A percentile compares a stretch with the other conserved stretches of the same genome.
These are phyloP conservation scores for Phalaenopsis hybrid DNA, from an alignment of 116 monocot genomes.

Conservation along the genomic window DNA sequence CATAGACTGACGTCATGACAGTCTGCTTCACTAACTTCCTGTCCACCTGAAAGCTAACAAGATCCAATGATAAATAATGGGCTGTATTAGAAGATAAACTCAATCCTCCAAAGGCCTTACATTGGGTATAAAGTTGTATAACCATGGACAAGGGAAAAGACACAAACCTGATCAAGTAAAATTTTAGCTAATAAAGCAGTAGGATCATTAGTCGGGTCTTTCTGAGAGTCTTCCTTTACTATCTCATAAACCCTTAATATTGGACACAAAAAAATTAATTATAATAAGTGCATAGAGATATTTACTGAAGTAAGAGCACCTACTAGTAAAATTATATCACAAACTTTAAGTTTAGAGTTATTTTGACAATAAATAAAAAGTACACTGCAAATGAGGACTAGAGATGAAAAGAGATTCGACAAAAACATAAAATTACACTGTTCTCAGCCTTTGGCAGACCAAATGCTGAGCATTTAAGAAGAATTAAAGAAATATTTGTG, in stretches of 20 bases:
- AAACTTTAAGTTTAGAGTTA: too few relatives aligned
- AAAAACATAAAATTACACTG: too few relatives aligned
- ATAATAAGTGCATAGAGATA: neutral
- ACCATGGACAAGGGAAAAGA: conserved; percentile 4
- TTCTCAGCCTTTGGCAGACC: too few relatives aligned
- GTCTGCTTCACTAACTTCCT: conserved; percentile 92
- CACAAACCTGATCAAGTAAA: conserved; percentile 78
- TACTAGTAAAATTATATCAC: neutral
- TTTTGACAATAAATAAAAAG: too few relatives aligned
- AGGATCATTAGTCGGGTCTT: conserved; percentile 55
- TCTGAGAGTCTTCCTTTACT: conserved; percentile 55
- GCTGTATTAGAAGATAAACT: conserved; percentile 13
- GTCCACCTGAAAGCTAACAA: conserved; percentile 86
- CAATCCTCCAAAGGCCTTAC: neutral
- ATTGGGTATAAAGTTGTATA: neutral
- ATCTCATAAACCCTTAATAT: conserved; percentile 64
- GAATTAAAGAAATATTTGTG: too few relatives aligned
- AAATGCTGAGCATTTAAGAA: too few relatives aligned
- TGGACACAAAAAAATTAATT: neutral
- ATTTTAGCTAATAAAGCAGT: conserved; percentile 60
- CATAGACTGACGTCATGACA: conserved; percentile 97
- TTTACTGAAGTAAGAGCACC: neutral
- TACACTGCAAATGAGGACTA: too few relatives aligned
- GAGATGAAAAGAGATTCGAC: too few relatives aligned
- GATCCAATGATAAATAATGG: conserved; percentile 20